Evolutionary conservation across 2,329 filamentous ascomycete species (phyloP).

Genomic region (Coniella vitis): DNA sequence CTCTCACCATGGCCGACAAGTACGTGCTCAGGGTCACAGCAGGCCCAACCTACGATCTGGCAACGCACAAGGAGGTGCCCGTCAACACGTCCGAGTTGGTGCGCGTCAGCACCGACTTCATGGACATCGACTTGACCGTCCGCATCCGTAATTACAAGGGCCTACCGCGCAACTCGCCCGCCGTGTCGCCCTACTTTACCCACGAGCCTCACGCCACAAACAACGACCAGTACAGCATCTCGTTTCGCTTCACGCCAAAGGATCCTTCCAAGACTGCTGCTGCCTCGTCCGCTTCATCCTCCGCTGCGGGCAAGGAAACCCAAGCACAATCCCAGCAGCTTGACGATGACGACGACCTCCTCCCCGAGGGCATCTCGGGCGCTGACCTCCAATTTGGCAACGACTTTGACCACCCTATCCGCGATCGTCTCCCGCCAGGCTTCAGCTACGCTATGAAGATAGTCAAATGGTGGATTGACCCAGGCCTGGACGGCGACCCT

Average conservation of each 20-base stretch:
- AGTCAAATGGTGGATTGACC: conserved; percentile 86
- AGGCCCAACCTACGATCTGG: conserved; percentile 65
- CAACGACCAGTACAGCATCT: conserved; percentile 78
- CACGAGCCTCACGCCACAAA: conserved; percentile 57
- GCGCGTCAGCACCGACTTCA: conserved; percentile 54
- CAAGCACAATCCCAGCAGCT: conserved; percentile 20
- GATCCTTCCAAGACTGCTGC: conserved; percentile 19
- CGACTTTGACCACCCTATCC: conserved; percentile 87
- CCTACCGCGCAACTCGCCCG: conserved; percentile 63
- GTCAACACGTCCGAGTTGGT: conserved; percentile 65
- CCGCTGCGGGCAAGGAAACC: background rate
- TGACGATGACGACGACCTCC: conserved; percentile 14
- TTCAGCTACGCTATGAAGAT: conserved; percentile 80
- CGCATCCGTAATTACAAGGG: conserved; percentile 63
- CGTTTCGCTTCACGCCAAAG: conserved; percentile 72
- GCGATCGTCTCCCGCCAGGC: conserved; percentile 76
- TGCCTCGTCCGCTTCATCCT: background rate
- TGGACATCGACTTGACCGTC: conserved; percentile 64
- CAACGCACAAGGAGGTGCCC: conserved; percentile 64
- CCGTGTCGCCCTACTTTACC: conserved; percentile 71
- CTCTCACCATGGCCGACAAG: conserved; percentile 56
- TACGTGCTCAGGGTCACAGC: conserved; percentile 80
- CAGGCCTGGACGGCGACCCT: conserved; percentile 81
- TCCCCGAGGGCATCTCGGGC: conserved; percentile 51
- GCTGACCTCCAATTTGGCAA: conserved; percentile 85